A percentile compares a stretch with the other conserved stretches of the same genome.
phyloP scores from a whole-genome alignment of 352 stramenopile genomes.

The Globisporangium paroecandrum region DNA sequence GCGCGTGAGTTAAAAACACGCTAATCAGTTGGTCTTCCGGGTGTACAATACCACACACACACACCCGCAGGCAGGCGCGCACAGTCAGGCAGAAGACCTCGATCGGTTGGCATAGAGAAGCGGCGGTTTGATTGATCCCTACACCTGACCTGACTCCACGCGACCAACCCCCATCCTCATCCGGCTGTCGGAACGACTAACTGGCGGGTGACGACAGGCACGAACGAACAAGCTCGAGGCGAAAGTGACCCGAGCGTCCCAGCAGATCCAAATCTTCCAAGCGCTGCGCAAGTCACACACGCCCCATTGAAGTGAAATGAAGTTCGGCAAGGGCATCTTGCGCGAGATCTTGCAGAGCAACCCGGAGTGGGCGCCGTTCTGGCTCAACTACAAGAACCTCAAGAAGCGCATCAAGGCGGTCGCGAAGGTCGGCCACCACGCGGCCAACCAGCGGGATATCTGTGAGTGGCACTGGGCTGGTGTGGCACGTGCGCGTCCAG shows the following conservation, averaged over 20 bases:
- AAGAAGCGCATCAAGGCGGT: conserved; percentile 85
- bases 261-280: conserved; percentile 2
- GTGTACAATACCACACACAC: not conserved
- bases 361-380: conserved; percentile 80
- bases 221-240: not conserved
- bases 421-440: conserved; percentile 22
- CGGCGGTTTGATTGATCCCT: not conserved
- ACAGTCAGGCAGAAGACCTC: not conserved
- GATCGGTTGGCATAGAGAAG: not conserved
- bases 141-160: not conserved
- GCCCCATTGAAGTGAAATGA: conserved; percentile 35
- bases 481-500: not conserved
- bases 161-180: not conserved
- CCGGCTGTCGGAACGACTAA: not conserved
- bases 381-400: conserved; percentile 85
- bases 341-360: conserved; percentile 71
- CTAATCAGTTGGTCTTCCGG: not conserved
- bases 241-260: not conserved
- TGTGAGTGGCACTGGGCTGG: conserved; percentile 25
- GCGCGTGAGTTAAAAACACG: not conserved
- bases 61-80: too few relatives aligned
- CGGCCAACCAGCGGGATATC: conserved; percentile 24
- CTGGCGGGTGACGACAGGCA: not conserved
- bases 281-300: not conserved
- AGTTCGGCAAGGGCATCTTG: conserved; percentile 79